Conservation (phyloP, 257 asterid species). For the Solanum peruvianum region DNA sequence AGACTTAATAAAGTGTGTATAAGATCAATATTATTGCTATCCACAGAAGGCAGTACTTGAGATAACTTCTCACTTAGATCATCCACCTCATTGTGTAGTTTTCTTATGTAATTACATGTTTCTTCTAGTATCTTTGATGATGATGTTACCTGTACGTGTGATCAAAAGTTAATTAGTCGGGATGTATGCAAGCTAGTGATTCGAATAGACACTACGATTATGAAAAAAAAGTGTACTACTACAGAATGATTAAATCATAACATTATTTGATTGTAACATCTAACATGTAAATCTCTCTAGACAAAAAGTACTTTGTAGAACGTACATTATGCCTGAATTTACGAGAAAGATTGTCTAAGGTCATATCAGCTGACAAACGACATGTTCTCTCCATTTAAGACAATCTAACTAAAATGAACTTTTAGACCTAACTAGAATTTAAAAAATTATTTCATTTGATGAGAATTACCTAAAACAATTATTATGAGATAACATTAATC, state of each 20-base stretch:
- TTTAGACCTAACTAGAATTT: not conserved
- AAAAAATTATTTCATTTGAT: not conserved
- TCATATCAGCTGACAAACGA: not conserved
- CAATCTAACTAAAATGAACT: not conserved
- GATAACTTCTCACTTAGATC: constrained; percentile 45
- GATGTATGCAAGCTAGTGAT: not conserved
- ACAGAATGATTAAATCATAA: not conserved
- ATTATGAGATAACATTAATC: not conserved
- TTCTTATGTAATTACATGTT: constrained; percentile 45
- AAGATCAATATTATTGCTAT: constrained; percentile 16
- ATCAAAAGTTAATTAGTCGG: not conserved
- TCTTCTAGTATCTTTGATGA: constrained; percentile 25
- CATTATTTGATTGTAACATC: not conserved
- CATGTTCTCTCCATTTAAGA: not conserved
- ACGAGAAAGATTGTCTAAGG: not conserved
- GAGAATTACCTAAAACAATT: not conserved
- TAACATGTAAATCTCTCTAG: not conserved
- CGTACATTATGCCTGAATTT: not conserved
- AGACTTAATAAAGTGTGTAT: constrained; percentile 28
- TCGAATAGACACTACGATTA: not conserved
- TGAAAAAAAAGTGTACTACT: not conserved
- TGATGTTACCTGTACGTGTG: not conserved
- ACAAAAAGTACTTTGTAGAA: not conserved
- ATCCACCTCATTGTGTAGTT: constrained; percentile 56
- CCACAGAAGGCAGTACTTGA: constrained; percentile 33